phyloP scores from a whole-genome alignment of 257 asterid species.

The Eucommia ulmoides region DNA sequence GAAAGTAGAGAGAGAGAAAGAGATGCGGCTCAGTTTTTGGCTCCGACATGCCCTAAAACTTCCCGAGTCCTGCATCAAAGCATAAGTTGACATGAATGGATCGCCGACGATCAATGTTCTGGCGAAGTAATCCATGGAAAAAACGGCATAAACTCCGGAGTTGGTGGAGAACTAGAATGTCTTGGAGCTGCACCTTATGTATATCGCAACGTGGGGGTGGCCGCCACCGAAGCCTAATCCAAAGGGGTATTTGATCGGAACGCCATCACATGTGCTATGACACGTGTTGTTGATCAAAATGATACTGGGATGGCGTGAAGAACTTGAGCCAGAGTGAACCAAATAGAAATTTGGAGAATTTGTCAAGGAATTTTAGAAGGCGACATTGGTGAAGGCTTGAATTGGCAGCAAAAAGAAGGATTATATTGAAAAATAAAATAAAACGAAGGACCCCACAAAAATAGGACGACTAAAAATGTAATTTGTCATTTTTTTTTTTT shows the following conservation, averaged over 20 bases:
- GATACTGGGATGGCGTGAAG: constrained; percentile 29
- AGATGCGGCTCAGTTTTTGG: too few relatives aligned
- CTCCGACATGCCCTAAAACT: too few relatives aligned
- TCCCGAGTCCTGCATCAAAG: constrained; percentile 66
- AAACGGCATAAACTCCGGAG: constrained; percentile 26
- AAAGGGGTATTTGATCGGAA: constrained; percentile 45
- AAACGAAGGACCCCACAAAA: too few relatives aligned
- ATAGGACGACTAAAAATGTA: too few relatives aligned
- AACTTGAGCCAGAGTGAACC: constrained; percentile 14
- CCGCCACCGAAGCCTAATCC: constrained; percentile 60
- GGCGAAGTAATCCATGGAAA: constrained; percentile 45
- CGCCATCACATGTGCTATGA: constrained; percentile 29
- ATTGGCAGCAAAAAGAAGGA: too few relatives aligned
- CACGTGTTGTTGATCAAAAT: constrained; percentile 32
- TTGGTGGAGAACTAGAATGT: constrained; percentile 32
- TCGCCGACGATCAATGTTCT: constrained; percentile 27
- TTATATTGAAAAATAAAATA: too few relatives aligned
- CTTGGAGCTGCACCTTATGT: constrained; percentile 25
- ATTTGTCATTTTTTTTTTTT: too few relatives aligned
- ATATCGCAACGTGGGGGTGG: constrained; percentile 37
- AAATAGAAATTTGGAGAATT: constrained; percentile 1
- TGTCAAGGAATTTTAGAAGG: constrained; percentile 4
- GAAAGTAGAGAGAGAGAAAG: too few relatives aligned
- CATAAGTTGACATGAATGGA: constrained; percentile 69
- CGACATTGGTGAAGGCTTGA: constrained; percentile 18